Conservation (phyloP, 2,329 filamentous ascomycete genomes). For the Emmonsia crescens region DNA sequence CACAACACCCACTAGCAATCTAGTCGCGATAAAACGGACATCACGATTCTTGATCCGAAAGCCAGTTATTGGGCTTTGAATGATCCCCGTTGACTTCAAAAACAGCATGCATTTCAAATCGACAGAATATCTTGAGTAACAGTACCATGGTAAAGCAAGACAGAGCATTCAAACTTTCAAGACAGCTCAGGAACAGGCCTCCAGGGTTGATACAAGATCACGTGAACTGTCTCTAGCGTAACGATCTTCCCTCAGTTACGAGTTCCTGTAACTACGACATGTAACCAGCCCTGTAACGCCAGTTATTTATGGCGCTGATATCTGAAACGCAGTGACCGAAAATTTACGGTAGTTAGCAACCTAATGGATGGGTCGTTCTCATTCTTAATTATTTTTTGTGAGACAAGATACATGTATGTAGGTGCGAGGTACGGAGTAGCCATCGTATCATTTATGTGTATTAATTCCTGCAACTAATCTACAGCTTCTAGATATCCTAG, state of each 20-base stretch:
- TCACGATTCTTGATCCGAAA: too few species aligned
- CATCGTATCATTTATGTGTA: not conserved
- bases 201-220: not conserved
- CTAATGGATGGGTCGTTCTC: not conserved
- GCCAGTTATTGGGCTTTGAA: too few species aligned
- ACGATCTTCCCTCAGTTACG: too few species aligned
- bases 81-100: too few species aligned
- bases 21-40: too few species aligned
- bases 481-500: constrained; percentile 10
- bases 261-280: not conserved
- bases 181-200: not conserved
- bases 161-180: too few species aligned
- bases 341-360: not conserved
- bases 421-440: not conserved
- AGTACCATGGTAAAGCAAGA: too few species aligned
- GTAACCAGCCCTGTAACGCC: not conserved
- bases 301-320: too few species aligned
- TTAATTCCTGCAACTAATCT: not conserved
- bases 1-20: not conserved
- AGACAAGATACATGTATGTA: not conserved
- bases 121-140: too few species aligned
- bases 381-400: not conserved
- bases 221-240: not conserved
- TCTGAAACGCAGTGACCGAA: not conserved
- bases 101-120: too few species aligned